These are phyloP conservation scores for Aspergillus udagawae DNA, from an alignment of 2,329 filamentous ascomycete genomes.

Conservation along the genomic window DNA sequence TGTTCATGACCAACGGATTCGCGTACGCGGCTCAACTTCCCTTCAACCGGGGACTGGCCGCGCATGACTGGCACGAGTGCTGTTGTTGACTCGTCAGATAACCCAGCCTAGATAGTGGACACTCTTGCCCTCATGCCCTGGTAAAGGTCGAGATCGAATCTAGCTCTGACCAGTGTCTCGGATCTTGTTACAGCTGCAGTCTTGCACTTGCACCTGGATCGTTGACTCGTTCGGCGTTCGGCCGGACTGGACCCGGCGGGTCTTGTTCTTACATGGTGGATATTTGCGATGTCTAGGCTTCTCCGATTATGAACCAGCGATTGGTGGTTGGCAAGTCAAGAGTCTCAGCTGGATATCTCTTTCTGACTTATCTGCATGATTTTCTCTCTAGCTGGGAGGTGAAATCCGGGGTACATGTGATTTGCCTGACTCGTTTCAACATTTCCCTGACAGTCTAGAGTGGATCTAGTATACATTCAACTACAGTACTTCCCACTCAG, in stretches of 20 bases:
- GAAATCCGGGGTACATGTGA: background rate
- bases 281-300: background rate
- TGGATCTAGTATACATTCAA: background rate
- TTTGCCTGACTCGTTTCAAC: background rate
- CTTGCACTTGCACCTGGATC: background rate
- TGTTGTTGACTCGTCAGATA: background rate
- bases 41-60: background rate
- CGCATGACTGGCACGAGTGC: background rate
- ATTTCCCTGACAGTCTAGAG: background rate
- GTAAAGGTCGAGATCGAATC: background rate
- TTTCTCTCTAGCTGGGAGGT: background rate
- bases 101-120: background rate
- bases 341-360: background rate
- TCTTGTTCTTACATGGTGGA: background rate
- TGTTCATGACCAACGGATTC: background rate
- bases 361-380: background rate
- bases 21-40: background rate
- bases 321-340: background rate
- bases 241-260: constrained; percentile 1
- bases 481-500: background rate
- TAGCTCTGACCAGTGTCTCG: background rate
- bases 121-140: background rate
- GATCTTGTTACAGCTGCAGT: background rate
- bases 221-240: background rate
- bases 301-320: background rate